phyloP scores from a whole-genome alignment of 495 filamentous ascomycete species.

The Daldinia grandis region DNA sequence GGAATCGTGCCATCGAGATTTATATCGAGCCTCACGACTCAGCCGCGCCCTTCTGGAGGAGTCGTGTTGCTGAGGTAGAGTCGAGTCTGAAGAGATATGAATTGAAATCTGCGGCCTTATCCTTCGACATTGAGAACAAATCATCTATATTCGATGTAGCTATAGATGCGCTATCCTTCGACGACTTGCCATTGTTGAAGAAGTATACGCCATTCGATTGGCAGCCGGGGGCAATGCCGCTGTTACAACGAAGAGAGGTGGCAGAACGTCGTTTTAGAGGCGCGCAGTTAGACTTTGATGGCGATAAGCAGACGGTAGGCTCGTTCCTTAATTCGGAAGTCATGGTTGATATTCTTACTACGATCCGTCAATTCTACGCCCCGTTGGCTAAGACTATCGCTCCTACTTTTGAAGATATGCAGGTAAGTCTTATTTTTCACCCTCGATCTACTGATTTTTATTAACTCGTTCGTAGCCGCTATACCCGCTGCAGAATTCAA shows the following conservation, averaged over 20 bases:
- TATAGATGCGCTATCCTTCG: constrained; percentile 49
- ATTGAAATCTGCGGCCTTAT: constrained; percentile 26
- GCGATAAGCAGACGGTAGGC: not conserved
- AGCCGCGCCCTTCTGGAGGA: constrained; percentile 23
- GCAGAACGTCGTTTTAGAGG: not conserved
- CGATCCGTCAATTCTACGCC: constrained; percentile 25
- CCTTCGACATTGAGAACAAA: constrained; percentile 19
- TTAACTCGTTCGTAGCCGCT: constrained; percentile 57
- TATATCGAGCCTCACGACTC: constrained; percentile 64
- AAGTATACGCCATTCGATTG: constrained; percentile 37
- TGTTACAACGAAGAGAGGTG: not conserved
- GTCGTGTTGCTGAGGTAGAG: constrained; percentile 52
- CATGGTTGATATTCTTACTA: constrained; percentile 23
- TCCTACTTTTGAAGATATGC: constrained; percentile 29
- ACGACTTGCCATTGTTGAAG: constrained; percentile 46
- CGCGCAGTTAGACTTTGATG: not conserved
- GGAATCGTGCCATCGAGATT: constrained; percentile 92
- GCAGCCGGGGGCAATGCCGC: not conserved
- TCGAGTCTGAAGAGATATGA: constrained; percentile 53
- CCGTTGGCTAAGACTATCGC: constrained; percentile 12
- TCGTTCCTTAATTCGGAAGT: constrained; percentile 23
- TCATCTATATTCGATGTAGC: constrained; percentile 38
- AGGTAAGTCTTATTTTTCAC: constrained; percentile 28
- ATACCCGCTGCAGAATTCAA: constrained; percentile 71
- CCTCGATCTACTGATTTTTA: constrained; percentile 30